A percentile compares a stretch with the other conserved stretches of the same genome.
Evolutionary conservation across 2,329 filamentous ascomycete genomes (phyloP).

Genomic region (Biscogniauxia mediterranea): DNA sequence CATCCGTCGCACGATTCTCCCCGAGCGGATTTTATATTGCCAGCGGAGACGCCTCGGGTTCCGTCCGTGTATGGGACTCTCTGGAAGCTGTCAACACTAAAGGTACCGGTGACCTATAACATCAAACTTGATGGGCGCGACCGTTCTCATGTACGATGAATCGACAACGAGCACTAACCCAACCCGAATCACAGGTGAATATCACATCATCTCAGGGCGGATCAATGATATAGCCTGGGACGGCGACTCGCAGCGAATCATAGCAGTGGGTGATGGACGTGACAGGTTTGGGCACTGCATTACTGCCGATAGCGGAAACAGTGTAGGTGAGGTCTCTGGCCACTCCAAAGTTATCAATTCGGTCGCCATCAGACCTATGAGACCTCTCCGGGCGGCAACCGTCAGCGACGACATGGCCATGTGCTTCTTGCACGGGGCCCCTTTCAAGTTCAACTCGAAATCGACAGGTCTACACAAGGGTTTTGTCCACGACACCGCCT

Average conservation of each 20-base stretch:
- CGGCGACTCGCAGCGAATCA: constrained; percentile 92
- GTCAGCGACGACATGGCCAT: constrained; percentile 86
- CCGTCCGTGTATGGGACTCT: constrained; percentile 89
- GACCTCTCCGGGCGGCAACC: constrained; percentile 88
- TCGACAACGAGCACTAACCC: not conserved
- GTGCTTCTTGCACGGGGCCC: constrained; percentile 90
- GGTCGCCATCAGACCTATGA: constrained; percentile 83
- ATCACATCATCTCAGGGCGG: constrained; percentile 87
- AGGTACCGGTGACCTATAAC: constrained; percentile 38
- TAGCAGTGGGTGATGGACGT: constrained; percentile 92
- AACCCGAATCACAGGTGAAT: constrained; percentile 61
- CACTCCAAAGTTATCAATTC: constrained; percentile 90
- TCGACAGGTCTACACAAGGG: constrained; percentile 76
- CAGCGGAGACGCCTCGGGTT: constrained; percentile 81
- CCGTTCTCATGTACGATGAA: not conserved
- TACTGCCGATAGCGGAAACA: constrained; percentile 93
- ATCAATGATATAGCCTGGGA: constrained; percentile 99
- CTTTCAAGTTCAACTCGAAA: constrained; percentile 94
- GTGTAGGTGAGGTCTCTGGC: constrained; percentile 88
- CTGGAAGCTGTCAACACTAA: constrained; percentile 83
- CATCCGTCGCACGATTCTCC: constrained; percentile 90
- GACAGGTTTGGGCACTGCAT: constrained; percentile 93
- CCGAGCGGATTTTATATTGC: constrained; percentile 95
- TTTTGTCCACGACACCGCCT: constrained; percentile 84
- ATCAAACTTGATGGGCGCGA: not conserved